These are phyloP conservation scores for Heterococcus sp. DNA, from an alignment of 108 stramenopile genomes.

Conservation along the genomic window DNA sequence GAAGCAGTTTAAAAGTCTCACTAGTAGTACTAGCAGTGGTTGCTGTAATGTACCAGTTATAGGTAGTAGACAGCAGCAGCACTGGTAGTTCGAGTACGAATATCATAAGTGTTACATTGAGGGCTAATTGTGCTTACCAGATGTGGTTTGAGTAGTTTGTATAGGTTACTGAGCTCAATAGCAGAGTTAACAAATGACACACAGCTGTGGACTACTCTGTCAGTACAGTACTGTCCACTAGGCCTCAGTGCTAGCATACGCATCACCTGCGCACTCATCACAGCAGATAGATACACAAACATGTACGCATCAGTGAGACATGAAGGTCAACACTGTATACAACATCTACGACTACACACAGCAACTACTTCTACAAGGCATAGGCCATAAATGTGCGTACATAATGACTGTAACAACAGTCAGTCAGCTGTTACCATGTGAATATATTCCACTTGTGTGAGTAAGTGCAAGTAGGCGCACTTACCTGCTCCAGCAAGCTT, in stretches of 20 bases:
- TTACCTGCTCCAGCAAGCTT: neutral
- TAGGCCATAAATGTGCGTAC: too few species aligned
- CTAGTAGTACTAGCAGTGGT: too few species aligned
- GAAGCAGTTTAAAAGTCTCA: too few species aligned
- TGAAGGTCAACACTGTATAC: neutral
- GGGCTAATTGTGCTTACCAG: constrained; percentile 34
- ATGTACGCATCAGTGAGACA: neutral
- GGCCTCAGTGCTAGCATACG: constrained; percentile 77
- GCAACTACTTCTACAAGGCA: neutral
- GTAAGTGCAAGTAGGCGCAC: neutral
- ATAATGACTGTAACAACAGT: too few species aligned
- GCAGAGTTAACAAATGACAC: constrained; percentile 82
- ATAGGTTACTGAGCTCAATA: constrained; percentile 84
- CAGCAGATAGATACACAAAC: too few species aligned
- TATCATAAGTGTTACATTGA: neutral
- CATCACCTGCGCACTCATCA: constrained; percentile 39
- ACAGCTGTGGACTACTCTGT: constrained; percentile 87
- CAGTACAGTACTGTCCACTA: constrained; percentile 84
- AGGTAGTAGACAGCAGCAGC: too few species aligned
- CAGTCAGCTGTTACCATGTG: too few species aligned
- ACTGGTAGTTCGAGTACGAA: neutral
- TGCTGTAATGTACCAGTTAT: too few species aligned
- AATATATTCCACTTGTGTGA: neutral
- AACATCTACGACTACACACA: too few species aligned
- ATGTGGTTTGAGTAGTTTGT: constrained; percentile 94